Conservation (phyloP, 768 basidiomycete species). For the Kwoniella newhampshirensis region DNA sequence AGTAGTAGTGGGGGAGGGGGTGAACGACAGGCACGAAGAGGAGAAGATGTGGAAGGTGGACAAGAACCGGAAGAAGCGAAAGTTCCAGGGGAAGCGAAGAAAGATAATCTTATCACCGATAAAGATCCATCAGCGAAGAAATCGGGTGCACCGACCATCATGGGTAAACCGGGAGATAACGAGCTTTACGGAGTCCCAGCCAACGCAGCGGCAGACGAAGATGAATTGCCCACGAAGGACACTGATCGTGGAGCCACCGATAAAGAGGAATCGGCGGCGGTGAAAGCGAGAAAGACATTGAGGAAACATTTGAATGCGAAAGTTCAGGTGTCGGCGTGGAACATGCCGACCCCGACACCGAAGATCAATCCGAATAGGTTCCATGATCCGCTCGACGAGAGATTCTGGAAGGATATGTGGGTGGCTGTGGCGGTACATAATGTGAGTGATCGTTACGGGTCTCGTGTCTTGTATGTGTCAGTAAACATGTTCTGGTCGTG, state of each 20-base stretch:
- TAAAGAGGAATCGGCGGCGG: constrained; percentile 58
- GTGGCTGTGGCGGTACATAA: constrained; percentile 82
- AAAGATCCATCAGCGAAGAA: constrained; percentile 44
- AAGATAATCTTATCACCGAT: constrained; percentile 52
- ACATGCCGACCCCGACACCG: constrained; percentile 67
- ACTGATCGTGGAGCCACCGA: constrained; percentile 49
- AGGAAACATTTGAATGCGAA: constrained; percentile 62
- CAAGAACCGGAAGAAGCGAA: constrained; percentile 33
- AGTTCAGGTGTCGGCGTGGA: constrained; percentile 62
- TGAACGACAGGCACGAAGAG: background rate
- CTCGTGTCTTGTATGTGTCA: background rate
- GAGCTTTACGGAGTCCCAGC: constrained; percentile 62
- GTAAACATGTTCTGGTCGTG: too few relatives aligned
- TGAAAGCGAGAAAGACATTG: constrained; percentile 59
- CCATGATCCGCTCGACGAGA: constrained; percentile 81
- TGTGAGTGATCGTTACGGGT: constrained; percentile 57
- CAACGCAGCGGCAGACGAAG: constrained; percentile 57
- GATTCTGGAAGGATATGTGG: constrained; percentile 91
- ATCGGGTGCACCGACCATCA: constrained; percentile 36
- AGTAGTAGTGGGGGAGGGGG: constrained; percentile 4
- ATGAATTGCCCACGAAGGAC: constrained; percentile 57
- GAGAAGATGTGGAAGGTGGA: background rate
- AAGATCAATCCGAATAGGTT: constrained; percentile 73
- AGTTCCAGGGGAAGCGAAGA: constrained; percentile 32
- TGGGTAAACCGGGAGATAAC: constrained; percentile 27